Evolutionary conservation across 2,329 filamentous ascomycete genomes (phyloP).

Genomic region (Aspergillus calidoustus): DNA sequence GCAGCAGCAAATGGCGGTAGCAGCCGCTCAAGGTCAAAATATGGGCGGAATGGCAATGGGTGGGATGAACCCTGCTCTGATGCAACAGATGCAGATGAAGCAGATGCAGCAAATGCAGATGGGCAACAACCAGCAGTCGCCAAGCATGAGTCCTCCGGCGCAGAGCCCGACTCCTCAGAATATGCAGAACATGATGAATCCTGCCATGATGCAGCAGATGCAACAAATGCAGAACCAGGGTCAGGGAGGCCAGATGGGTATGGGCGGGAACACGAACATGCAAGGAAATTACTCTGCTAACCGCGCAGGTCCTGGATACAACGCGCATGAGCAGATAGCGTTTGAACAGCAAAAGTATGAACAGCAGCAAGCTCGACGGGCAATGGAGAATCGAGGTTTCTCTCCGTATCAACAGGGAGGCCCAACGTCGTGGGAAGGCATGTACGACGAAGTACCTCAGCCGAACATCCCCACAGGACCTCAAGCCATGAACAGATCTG

Average conservation of each 20-base stretch:
- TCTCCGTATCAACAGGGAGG: slow-evolving; percentile 59
- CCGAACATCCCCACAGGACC: slow-evolving; percentile 66
- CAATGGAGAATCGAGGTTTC: slow-evolving; percentile 48
- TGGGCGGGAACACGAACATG: background rate
- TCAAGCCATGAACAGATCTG: slow-evolving; percentile 51
- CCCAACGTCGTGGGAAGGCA: slow-evolving; percentile 92
- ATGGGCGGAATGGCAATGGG: slow-evolving; percentile 62
- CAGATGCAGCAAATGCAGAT: slow-evolving; percentile 59
- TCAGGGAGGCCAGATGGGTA: slow-evolving; percentile 37
- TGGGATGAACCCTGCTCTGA: slow-evolving; percentile 74
- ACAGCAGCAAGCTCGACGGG: slow-evolving; percentile 65
- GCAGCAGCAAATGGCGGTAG: slow-evolving; percentile 81
- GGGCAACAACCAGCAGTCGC: slow-evolving; percentile 48
- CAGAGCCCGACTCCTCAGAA: slow-evolving; percentile 59
- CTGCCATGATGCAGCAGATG: slow-evolving; percentile 76
- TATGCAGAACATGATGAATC: slow-evolving; percentile 65
- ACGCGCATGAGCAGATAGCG: slow-evolving; percentile 71
- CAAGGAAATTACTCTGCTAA: slow-evolving; percentile 47
- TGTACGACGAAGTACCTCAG: slow-evolving; percentile 95
- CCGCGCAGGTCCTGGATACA: slow-evolving; percentile 61
- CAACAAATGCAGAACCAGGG: slow-evolving; percentile 58
- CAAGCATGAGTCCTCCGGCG: slow-evolving; percentile 41
- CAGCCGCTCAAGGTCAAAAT: slow-evolving; percentile 47
- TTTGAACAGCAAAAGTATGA: slow-evolving; percentile 82
- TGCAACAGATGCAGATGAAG: slow-evolving; percentile 70